phyloP scores from a whole-genome alignment of 208 protist genomes.

The Strigomonas oncopelti region DNA sequence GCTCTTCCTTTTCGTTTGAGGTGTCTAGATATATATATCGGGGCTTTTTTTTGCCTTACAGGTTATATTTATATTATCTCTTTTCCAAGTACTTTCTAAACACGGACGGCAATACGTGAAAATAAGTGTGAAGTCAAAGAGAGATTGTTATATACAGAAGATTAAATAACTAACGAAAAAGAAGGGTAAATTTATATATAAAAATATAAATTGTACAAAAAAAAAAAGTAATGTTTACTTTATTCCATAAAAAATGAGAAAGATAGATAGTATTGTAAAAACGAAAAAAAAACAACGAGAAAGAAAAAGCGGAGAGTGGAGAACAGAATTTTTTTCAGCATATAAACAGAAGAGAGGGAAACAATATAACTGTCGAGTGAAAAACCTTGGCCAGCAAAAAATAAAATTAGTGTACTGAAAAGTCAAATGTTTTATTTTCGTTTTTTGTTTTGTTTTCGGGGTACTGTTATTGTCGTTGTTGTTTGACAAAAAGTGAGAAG shows the following conservation, averaged over 20 bases:
- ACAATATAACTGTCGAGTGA: not conserved
- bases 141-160: not conserved
- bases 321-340: slow-evolving; percentile 3
- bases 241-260: slow-evolving; percentile 16
- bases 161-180: not conserved
- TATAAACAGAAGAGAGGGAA: slow-evolving; percentile 11
- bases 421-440: not conserved
- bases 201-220: slow-evolving; percentile 9
- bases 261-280: not conserved
- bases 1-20: slow-evolving; percentile 12
- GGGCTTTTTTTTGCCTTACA: not conserved
- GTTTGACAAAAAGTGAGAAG: not conserved
- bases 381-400: slow-evolving; percentile 4
- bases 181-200: slow-evolving; percentile 1
- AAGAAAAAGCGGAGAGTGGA: not conserved
- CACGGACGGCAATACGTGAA: slow-evolving; percentile 35
- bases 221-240: slow-evolving; percentile 5
- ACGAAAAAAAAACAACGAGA: slow-evolving; percentile 9
- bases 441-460: slow-evolving; percentile 10
- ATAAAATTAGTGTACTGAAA: not conserved
- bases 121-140: slow-evolving; percentile 9
- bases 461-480: not conserved
- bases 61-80: slow-evolving; percentile 12
- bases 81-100: slow-evolving; percentile 5
- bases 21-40: slow-evolving; percentile 3